These are phyloP conservation scores for Suhomyces terraborum DNA, from an alignment of 1,139 yeast species.

Conservation along the genomic window DNA sequence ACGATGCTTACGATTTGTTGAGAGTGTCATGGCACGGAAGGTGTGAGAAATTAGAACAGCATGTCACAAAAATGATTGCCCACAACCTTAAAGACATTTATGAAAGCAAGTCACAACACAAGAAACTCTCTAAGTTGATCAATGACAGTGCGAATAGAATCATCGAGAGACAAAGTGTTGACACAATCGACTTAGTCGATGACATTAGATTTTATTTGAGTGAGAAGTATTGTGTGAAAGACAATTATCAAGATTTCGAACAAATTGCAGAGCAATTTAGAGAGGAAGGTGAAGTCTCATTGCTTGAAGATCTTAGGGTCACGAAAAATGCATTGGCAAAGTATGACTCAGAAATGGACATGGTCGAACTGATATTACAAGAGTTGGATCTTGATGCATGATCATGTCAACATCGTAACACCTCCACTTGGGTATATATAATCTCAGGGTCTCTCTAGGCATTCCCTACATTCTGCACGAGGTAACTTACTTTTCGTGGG, in stretches of 20 bases:
- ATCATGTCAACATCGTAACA: too few relatives aligned
- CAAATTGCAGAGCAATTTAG: slow-evolving; percentile 19
- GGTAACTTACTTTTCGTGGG: too few relatives aligned
- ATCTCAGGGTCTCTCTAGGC: neutral
- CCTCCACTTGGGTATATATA: too few relatives aligned
- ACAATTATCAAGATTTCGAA: slow-evolving; percentile 34
- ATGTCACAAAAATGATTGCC: slow-evolving; percentile 61
- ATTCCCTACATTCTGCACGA: too few relatives aligned
- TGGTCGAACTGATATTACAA: slow-evolving; percentile 47
- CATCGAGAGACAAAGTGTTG: slow-evolving; percentile 64
- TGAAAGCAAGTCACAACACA: slow-evolving; percentile 29
- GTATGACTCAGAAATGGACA: slow-evolving; percentile 39
- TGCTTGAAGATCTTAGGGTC: slow-evolving; percentile 32
- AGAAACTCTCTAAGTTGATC: slow-evolving; percentile 26
- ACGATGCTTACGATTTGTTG: slow-evolving; percentile 56
- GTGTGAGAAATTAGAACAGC: slow-evolving; percentile 65
- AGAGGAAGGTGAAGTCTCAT: slow-evolving; percentile 16
- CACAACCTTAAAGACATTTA: slow-evolving; percentile 44
- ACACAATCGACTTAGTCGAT: slow-evolving; percentile 76
- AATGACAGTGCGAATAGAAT: slow-evolving; percentile 59
- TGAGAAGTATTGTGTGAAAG: slow-evolving; percentile 45
- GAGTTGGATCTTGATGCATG: slow-evolving; percentile 49
- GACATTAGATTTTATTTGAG: slow-evolving; percentile 69
- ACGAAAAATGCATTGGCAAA: slow-evolving; percentile 28
- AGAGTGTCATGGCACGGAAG: slow-evolving; percentile 69